Evolutionary conservation across 306 rosid species (phyloP).

Genomic region (Dalbergia cochinchinensis): DNA sequence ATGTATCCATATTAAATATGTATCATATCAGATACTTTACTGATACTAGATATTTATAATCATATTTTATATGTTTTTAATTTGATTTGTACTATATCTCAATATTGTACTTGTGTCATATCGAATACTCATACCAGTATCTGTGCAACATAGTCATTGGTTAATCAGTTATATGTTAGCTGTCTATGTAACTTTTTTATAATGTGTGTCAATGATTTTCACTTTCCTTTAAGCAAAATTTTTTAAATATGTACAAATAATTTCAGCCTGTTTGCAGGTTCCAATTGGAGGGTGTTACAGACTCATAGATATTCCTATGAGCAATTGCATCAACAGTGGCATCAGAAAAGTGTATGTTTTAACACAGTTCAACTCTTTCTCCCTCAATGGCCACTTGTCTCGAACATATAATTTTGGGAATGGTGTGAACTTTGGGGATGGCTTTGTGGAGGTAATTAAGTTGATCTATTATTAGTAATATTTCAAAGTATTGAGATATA

Average conservation of each 20-base stretch:
- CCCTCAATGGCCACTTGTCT: constrained; percentile 89
- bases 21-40: too few relatives aligned
- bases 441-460: constrained; percentile 76
- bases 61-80: too few relatives aligned
- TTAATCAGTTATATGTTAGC: not conserved
- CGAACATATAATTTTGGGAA: constrained; percentile 70
- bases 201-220: not conserved
- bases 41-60: too few relatives aligned
- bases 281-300: constrained; percentile 94
- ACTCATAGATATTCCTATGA: constrained; percentile 85
- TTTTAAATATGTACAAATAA: constrained; percentile 2
- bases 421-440: constrained; percentile 79
- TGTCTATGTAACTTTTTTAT: not conserved
- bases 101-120: too few relatives aligned
- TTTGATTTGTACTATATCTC: too few relatives aligned
- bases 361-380: constrained; percentile 87
- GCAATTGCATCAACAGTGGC: constrained; percentile 95
- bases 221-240: not conserved
- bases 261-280: constrained; percentile 60
- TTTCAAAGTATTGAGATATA: not conserved
- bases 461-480: not conserved
- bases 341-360: constrained; percentile 75
- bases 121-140: too few relatives aligned
- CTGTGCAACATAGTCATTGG: too few relatives aligned
- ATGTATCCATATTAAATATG: too few relatives aligned